phyloP scores from a whole-genome alignment of 2,329 filamentous ascomycete genomes.

The Zymoseptoria tritici region DNA sequence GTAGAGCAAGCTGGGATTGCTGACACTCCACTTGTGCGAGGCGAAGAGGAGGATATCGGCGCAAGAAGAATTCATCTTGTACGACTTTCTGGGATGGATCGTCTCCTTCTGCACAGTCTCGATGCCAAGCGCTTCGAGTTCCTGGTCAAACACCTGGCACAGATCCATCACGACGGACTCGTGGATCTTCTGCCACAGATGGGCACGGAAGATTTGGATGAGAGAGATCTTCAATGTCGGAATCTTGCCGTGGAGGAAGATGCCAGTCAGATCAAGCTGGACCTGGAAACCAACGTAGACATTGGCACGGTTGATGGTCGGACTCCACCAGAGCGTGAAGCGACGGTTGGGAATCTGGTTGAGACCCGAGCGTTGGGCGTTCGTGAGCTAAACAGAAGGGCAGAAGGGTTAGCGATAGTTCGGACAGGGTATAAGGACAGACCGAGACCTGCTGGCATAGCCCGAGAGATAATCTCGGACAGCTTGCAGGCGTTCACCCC shows the following conservation, averaged over 20 bases:
- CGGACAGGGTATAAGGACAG: no score
- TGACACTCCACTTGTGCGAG: constrained; percentile 98
- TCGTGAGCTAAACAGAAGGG: constrained; percentile 47
- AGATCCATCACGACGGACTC: constrained; percentile 98
- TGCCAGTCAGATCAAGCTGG: constrained; percentile 92
- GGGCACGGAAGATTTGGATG: constrained; percentile 98
- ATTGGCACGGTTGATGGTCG: constrained; percentile 54
- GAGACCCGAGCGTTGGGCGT: constrained; percentile 90
- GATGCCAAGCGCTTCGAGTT: constrained; percentile 89
- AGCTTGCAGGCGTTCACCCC: no score
- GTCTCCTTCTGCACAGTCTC: constrained; percentile 99
- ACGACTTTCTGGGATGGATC: constrained; percentile 96
- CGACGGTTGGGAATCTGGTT: constrained; percentile 98
- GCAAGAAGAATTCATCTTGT: constrained; percentile 99
- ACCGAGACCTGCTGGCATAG: no score
- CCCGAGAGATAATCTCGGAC: no score
- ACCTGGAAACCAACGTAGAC: constrained; percentile 99
- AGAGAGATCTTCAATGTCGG: constrained; percentile 95
- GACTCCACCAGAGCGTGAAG: constrained; percentile 95
- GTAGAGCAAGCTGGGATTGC: constrained; percentile 82
- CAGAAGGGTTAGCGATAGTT: no score
- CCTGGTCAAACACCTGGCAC: constrained; percentile 96
- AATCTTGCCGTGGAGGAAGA: constrained; percentile 98
- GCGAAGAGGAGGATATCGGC: constrained; percentile 95
- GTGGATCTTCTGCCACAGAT: constrained; percentile 99